Evolutionary conservation across 495 filamentous ascomycete genomes (phyloP), one percentile per base, ranked within the genome.

Genomic region (Aspergillus sclerotioniger): DNA sequence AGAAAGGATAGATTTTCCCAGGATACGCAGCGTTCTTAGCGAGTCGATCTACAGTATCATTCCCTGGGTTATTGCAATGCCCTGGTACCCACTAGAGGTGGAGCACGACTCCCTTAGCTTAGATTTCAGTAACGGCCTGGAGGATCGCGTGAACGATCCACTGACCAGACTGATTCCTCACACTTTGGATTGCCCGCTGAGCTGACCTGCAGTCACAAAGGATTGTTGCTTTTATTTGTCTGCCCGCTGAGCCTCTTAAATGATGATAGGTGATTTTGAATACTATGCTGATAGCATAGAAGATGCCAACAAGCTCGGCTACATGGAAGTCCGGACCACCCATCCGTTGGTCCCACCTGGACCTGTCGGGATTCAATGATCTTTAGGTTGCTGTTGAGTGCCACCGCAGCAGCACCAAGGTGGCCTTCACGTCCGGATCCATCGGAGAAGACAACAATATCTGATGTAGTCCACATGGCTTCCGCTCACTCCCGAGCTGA

Each of bases 271-370:
- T 15, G n/a, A 44, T 44, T 44, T 15, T 44, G n/a, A 7, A 7
- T 6, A 44, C n/a, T 5, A 44, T 6, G 31, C 52, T 58, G 55
- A 68, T 56, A 3, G 65, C 60, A 44, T 65, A 63, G 17, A 60
- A 58, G 54, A 65, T 63, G 15, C 56, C 58, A 12, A 65, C 59
- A 25, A 68, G 54, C 47, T 68, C 62, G 15, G 65, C 62, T 17
- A 48, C 62, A 28, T 68, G n/a, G n/a, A n/a, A n/a, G 58, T 8
- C 65, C 61, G 10, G 61, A 69, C 63, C 59, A 66, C 2, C 60
- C 52, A 15, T 66, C 59, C 51, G 61, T 64, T 12, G 57, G 51
- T 3, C 63, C 66, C n/a, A 66, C 61, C 53, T 63, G 51, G 20
- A 65, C 35, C 41, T 44, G 41, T 44, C 6, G 16, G 41, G 6